Base-by-base conservation (phyloP, 768 basidiomycete species). In the Suillus discolor region DNA sequence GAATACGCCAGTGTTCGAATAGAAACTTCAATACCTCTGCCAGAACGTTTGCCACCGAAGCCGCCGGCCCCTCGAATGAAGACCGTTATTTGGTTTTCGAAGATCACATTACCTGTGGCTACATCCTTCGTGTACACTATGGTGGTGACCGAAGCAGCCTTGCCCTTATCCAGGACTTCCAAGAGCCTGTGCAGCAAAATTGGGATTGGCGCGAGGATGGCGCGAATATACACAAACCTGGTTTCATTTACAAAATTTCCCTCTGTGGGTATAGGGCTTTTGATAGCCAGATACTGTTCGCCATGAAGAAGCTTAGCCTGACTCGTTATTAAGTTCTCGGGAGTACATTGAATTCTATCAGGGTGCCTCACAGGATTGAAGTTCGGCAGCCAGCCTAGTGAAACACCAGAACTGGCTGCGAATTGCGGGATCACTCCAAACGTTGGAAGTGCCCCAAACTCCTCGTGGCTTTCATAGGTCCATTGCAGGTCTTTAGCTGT, bases 271-370 rank as follows among this genome's bases (percentile, higher is more conserved):
- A 99, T 92, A 0, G 92, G 89, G 2, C 81, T 88, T 71, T 92
- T 90, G 76, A 99, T 93, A 66, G 87, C 85, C 70, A 99, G 80
- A 77, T 94, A 99, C 72, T 99, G 97, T 74, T 99, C 97, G 54
- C 97, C 97, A 74, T 99, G 97, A 20, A 99, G 85, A n/a, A 99
- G 83, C 79, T 94, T 98, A 57, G 96, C 94, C 94, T 95, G 67
- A 2, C 8, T 38, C 36, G 4, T 60, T 6, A 44, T 31, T 41
- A 20, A 41, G 63, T 36, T 42, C 41, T 25, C 44, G n/a, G 53
- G 28, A 23, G 41, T 36, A 34, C 55, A 66, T 54, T 41, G 23
- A 34, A 65, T 9, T 68, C 66, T 51, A 23, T 41, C 60, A 59
- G 15, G 12, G 15, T n/a, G 41, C 77, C 87, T 60, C 71, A 93